Evolutionary conservation across 192 early-diverging fungal species (phyloP), one percentile per base, ranked within the genome.

Genomic region (Coemansia sp.): DNA sequence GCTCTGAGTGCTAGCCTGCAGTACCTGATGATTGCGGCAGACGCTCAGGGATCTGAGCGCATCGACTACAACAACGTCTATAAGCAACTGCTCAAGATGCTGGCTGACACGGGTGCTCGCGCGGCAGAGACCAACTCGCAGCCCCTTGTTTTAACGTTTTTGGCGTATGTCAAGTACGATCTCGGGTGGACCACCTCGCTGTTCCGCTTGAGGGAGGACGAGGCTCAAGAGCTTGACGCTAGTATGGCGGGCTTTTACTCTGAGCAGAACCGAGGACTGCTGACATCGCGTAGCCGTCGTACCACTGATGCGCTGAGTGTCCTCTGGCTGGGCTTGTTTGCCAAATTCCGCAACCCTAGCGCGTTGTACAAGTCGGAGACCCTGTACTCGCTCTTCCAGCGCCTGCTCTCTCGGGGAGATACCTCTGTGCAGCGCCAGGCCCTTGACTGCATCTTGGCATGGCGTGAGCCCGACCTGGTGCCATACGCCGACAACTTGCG

Each of bases 371-470:
- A 43, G 27, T 67, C 71, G 15, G 44, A 59, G 49, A 22, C 44
- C 9, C 71, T 80, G 40, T 50, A 77, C 60, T 47, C 49, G 8
- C 55, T 79, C 18, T 94, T 88, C 59, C 71, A 95, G 62, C 83
- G 87, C 20, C 72, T 98, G 29, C 85, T 99, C 37, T 78, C 88
- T 3, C 91, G 90, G 11, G 93, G 93, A 59, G 95, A 98, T 78
- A 81, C 75, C 15, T 82, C 86, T 40, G 53, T 95, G 5, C 98
- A 99, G 81, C 72, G 82, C 30, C 69, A 85, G 3, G 92, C 95
- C 3, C 79, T 99, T 1, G 90, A 93, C 41, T 96, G 95, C 69
- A 39, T 99, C 55, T 82, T 92, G 35, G 85, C 90, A 0, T 99
- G 94, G 93, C 91, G 91, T 65, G 73, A 87, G 13, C 74, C 85